A percentile compares a stretch with the other conserved stretches of the same genome.
Conservation (phyloP, 306 rosid genomes). For the Quercus agrifolia region DNA sequence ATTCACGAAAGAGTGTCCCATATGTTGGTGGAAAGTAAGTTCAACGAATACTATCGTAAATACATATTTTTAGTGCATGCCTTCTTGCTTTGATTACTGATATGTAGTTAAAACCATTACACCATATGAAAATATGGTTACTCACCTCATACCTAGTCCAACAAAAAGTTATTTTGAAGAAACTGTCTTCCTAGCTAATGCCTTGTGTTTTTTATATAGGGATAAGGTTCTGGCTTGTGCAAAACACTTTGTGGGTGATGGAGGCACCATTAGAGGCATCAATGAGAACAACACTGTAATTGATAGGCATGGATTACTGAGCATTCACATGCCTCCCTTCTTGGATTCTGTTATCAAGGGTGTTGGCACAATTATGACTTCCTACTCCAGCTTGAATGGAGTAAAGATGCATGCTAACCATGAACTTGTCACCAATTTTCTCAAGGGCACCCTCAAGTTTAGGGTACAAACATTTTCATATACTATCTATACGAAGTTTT, state of each 20-base stretch:
- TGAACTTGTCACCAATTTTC: conserved; percentile 62
- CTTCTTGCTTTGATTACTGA: not conserved
- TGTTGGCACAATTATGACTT: conserved; percentile 71
- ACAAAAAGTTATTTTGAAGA: too few relatives aligned
- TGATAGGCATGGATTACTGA: conserved; percentile 47
- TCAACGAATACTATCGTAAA: not conserved
- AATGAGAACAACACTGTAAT: conserved; percentile 81
- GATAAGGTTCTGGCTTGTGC: conserved; percentile 94
- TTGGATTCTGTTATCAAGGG: conserved; percentile 57
- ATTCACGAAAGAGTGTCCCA: conserved; percentile 66
- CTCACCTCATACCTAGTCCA: too few relatives aligned
- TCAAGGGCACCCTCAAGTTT: conserved; percentile 58
- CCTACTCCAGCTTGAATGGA: conserved; percentile 87
- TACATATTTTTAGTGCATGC: too few relatives aligned
- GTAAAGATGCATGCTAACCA: conserved; percentile 68
- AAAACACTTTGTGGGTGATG: conserved; percentile 92
- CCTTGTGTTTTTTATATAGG: conserved; percentile 34
- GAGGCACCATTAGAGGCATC: conserved; percentile 84
- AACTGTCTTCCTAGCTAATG: not conserved
- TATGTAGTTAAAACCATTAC: not conserved
- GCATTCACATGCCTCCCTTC: conserved; percentile 84
- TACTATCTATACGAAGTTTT: too few relatives aligned
- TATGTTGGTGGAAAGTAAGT: conserved; percentile 92
- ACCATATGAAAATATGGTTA: too few relatives aligned
- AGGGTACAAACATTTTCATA: conserved; percentile 34